phyloP scores from a whole-genome alignment of 345 rosid genomes.

The Eutrema heterophyllum region DNA sequence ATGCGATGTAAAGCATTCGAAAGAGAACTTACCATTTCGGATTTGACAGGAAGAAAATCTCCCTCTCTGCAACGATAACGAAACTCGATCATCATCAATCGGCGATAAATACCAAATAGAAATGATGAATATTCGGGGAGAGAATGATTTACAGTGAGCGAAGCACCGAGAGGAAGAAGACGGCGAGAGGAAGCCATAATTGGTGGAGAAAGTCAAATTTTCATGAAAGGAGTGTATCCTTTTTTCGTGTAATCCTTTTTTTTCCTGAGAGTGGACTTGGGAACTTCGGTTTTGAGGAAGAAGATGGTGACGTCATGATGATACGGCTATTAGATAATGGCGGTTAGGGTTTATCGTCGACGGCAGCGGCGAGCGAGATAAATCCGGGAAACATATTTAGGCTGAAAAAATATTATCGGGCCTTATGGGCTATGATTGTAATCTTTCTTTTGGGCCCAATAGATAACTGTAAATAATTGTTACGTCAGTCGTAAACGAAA shows the following conservation, averaged over 20 bases:
- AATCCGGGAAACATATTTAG: neutral
- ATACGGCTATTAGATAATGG: slow-evolving; percentile 6
- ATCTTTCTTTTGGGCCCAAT: too few relatives aligned
- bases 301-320: slow-evolving; percentile 14
- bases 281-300: neutral
- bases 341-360: slow-evolving; percentile 21
- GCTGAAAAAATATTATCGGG: neutral
- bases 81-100: slow-evolving; percentile 13
- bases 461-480: too few relatives aligned
- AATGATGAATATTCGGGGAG: neutral
- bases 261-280: neutral
- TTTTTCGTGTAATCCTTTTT: neutral
- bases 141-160: slow-evolving; percentile 23
- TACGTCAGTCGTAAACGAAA: too few relatives aligned
- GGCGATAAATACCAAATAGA: neutral
- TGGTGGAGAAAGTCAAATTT: slow-evolving; percentile 1
- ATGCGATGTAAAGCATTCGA: neutral
- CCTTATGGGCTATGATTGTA: neutral
- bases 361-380: neutral
- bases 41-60: slow-evolving; percentile 18
- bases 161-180: slow-evolving; percentile 26
- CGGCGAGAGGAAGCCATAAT: slow-evolving; percentile 20
- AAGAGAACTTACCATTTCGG: slow-evolving; percentile 33
- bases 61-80: slow-evolving; percentile 41
- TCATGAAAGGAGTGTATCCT: neutral